Evolutionary conservation across 164 flowering plant genomes (phyloP), one percentile per base, ranked within the genome.

Genomic region (Dillenia turbinata): DNA sequence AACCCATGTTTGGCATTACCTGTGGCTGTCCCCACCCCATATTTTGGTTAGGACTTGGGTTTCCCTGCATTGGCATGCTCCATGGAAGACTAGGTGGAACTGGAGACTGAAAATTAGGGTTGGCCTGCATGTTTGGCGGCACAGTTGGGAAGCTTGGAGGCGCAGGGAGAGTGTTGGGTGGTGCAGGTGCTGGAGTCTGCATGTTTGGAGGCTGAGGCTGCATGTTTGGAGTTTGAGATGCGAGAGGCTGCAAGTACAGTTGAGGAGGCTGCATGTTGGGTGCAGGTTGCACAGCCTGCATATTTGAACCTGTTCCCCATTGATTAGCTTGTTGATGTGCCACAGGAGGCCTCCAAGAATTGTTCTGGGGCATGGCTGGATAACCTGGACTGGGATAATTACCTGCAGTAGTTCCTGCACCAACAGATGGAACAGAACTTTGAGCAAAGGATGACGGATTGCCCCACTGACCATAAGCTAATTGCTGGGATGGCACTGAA

Each of bases 1-100:
- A 78, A 26, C 78, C 82, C 65, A 72, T 58, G 56, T 80, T 85
- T 59, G 71, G 72, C 56, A 76, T 81, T 53, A 64, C 81, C 14
- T 69, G 79, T 60, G 75, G 57, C 13, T 76, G 66, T 9, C 73
- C 74, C 84, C 83, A 80, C 44, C 60, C 64, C 8, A 58, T 1
- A 46, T 69, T 82, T 9, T 68, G 58, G 66, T 70, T 70, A 9
- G 60, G 1, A 46, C 67, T 82, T 9, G 68, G 56, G 66, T 70
- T 70, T 47, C 53, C 74, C 53, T 57, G 64, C 26, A 63, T 62
- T 7, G 65, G 66, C 69, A 66, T 57, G 40, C 73, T 73, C 78
- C 81, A 83, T 46, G 73, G 57, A 11, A 49, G 54, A 54, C 66
- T 77, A 15, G 76, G 68, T 16, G 61, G 69, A 44, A 54, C 68